A percentile compares a stretch with the other conserved stretches of the same genome.
Evolutionary conservation across 2,329 filamentous ascomycete species (phyloP).

Genomic region (Chaetoscypha palmicola): DNA sequence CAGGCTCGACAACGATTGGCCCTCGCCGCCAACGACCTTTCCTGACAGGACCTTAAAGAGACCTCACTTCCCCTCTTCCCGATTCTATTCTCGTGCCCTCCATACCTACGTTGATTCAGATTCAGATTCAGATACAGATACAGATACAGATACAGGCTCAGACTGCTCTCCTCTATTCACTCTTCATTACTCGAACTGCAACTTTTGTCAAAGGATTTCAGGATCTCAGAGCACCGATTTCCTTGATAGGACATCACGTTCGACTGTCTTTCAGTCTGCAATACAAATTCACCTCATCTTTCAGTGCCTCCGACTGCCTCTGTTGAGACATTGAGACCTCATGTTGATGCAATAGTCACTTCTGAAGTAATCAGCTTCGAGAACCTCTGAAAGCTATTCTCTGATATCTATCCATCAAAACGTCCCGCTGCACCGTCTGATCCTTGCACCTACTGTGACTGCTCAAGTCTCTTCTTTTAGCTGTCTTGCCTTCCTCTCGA

Average conservation of each 20-base stretch:
- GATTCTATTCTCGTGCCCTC: background rate
- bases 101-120: background rate
- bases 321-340: slow-evolving; percentile 17
- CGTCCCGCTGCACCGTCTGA: too few species aligned
- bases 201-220: background rate
- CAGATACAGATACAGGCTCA: background rate
- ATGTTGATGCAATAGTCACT: slow-evolving; percentile 18
- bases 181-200: slow-evolving; percentile 3
- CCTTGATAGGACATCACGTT: slow-evolving; percentile 5
- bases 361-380: slow-evolving; percentile 5
- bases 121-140: background rate
- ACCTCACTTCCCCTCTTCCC: background rate
- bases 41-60: slow-evolving; percentile 2
- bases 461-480: slow-evolving; percentile 20
- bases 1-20: background rate
- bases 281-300: slow-evolving; percentile 20
- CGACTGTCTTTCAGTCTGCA: slow-evolving; percentile 13
- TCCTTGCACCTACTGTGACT: slow-evolving; percentile 21
- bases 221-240: background rate
- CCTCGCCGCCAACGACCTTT: background rate
- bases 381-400: background rate
- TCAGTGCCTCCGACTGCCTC: slow-evolving; percentile 19
- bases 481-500: slow-evolving; percentile 18
- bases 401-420: background rate
- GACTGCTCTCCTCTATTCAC: background rate